Evolutionary conservation across 2,329 filamentous ascomycete genomes (phyloP).

Genomic region (Coleophoma cylindrospora): DNA sequence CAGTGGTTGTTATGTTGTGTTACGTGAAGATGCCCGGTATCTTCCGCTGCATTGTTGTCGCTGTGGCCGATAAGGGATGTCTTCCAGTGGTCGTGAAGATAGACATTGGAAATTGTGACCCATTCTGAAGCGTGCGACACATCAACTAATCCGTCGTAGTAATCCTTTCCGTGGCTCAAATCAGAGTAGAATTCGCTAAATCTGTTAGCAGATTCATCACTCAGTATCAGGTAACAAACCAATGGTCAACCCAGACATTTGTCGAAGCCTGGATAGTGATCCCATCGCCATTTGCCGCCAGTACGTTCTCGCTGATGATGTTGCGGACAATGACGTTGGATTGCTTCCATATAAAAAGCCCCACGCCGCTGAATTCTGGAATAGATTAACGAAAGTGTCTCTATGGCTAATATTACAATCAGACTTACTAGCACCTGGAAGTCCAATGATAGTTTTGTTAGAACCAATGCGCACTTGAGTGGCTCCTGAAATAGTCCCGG

Average conservation of each 20-base stretch:
- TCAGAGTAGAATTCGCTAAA: constrained; percentile 29
- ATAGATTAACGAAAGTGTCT: constrained; percentile 15
- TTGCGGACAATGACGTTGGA: constrained; percentile 60
- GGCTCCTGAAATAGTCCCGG: constrained; percentile 36
- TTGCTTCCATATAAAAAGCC: constrained; percentile 39
- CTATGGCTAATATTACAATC: neutral
- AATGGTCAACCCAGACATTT: constrained; percentile 65
- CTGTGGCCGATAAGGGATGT: constrained; percentile 23
- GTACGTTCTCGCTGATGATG: constrained; percentile 51
- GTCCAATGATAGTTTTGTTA: constrained; percentile 46
- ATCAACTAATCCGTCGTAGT: constrained; percentile 37
- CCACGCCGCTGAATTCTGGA: no score
- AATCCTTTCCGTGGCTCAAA: constrained; percentile 33
- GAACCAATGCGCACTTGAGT: constrained; percentile 39
- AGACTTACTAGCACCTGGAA: neutral
- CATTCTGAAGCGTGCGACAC: constrained; percentile 38
- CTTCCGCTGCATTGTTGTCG: constrained; percentile 20
- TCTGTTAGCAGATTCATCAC: neutral
- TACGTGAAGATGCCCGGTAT: constrained; percentile 21
- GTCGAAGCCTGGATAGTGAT: constrained; percentile 51
- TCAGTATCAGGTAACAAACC: constrained; percentile 14
- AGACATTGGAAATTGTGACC: constrained; percentile 36
- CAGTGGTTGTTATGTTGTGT: constrained; percentile 21
- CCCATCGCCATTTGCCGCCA: constrained; percentile 52
- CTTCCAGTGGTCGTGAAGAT: constrained; percentile 36